Percentiles rank a stretch among this genome's conserved stretches.
Conservation (phyloP, 2,329 filamentous ascomycete genomes). For the Pseudogymnoascus sp. region DNA sequence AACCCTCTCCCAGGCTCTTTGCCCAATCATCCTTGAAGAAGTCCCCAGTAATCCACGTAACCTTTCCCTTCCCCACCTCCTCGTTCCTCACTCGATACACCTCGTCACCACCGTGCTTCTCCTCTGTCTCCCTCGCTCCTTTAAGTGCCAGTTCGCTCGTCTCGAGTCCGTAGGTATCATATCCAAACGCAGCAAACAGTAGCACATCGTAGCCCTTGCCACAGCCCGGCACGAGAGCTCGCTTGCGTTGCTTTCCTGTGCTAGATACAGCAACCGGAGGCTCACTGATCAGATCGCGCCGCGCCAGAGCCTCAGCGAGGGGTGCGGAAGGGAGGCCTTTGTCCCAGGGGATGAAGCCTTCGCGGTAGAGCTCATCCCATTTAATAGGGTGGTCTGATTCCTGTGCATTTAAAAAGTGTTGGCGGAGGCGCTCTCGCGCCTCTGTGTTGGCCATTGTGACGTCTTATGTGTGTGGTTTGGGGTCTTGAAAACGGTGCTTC, state of each 20-base stretch:
- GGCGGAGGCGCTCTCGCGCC: constrained; percentile 18
- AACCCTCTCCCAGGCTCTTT: constrained; percentile 20
- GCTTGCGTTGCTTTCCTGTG: constrained; percentile 28
- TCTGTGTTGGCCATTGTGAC: constrained; percentile 11
- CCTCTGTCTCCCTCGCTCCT: constrained; percentile 23
- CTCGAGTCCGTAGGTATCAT: constrained; percentile 70
- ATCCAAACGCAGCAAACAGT: constrained; percentile 64
- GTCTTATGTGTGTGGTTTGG: not conserved
- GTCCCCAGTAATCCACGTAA: constrained; percentile 52
- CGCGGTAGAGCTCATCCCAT: constrained; percentile 43
- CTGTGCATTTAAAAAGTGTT: constrained; percentile 19
- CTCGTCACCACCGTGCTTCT: not conserved
- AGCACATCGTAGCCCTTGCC: constrained; percentile 75
- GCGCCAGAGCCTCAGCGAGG: constrained; percentile 44
- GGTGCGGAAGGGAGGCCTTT: constrained; percentile 44
- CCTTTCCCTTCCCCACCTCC: constrained; percentile 38
- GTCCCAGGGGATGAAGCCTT: constrained; percentile 45
- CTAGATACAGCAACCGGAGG: constrained; percentile 8
- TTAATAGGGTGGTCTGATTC: constrained; percentile 18
- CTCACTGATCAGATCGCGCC: constrained; percentile 35
- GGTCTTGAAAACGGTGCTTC: not conserved
- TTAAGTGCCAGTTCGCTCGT: constrained; percentile 40
- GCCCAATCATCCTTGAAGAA: constrained; percentile 58
- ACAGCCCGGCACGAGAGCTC: constrained; percentile 72
- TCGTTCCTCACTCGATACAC: constrained; percentile 17